Base-by-base conservation (phyloP, 257 asterid species). In the Echium plantagineum region DNA sequence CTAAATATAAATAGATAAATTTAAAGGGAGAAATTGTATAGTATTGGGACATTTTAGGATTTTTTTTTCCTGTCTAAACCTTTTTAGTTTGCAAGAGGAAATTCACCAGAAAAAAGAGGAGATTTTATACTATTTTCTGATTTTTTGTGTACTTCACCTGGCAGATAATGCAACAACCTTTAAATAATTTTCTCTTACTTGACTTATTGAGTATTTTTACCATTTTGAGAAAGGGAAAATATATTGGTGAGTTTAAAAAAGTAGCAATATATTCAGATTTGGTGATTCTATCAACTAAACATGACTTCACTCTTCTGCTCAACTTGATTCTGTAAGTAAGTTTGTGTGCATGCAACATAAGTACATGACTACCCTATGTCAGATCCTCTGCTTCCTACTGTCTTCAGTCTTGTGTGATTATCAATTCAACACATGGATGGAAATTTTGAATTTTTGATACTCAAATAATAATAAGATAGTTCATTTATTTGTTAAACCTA, bases 251-350 rank as follows among this genome's bases (percentile, higher is more conserved):
- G 38, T 65, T 59, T 21, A 24, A 48, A 21, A 5, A 35, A 35
- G 12, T 35, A 7, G 13, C 10, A 35, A 63, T 70, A 65, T 67
- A 62, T 58, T 70, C 72, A 74, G 67, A 68, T 71, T 72, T 66
- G 64, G 73, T 66, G 72, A 68, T 64, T 54, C 55, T 57, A 65
- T 72, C 16, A 42, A 10, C 49, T 35, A 35, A 3, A 35, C 12
- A 35, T 35, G 46, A 35, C 46, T 35, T 35, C 46, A 35, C 46
- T 35, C 46, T 9, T 35, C 46, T 35, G 46, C 13, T 48, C 69
- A 58, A 35, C 62, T 67, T 69, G 74, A 73, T 74, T 75, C 77
- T 77, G 63, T 73, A 35, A 35, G 46, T 35, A 9, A 7, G 62
- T 77, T 70, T 62, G 80, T 57, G 62, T 67, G 63, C 61, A 53